Percentiles rank a stretch among this genome's conserved stretches.
These are phyloP conservation scores for Pseudocercospora fuligena DNA, from an alignment of 2,329 filamentous ascomycete species.

Conservation along the genomic window DNA sequence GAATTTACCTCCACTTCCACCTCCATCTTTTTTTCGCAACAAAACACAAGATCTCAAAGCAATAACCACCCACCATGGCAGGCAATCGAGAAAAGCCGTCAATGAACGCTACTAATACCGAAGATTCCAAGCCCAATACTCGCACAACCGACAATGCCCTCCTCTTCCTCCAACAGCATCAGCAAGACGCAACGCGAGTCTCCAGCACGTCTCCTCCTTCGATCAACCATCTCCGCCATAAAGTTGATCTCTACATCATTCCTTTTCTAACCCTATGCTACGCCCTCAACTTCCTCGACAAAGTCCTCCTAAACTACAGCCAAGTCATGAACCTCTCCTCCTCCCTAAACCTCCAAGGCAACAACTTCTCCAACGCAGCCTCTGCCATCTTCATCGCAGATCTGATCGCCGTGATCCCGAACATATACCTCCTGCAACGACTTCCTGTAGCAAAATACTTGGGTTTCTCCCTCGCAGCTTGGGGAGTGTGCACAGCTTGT, in stretches of 20 bases:
- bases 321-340: conserved; percentile 62
- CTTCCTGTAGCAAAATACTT: conserved; percentile 42
- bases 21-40: too few species aligned
- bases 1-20: too few species aligned
- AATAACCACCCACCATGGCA: too few species aligned
- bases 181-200: too few species aligned
- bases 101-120: too few species aligned
- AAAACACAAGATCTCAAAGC: too few species aligned
- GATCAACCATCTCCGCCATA: conserved; percentile 41
- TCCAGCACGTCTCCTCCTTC: too few species aligned
- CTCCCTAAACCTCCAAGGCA: conserved; percentile 51
- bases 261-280: conserved; percentile 66
- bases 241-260: conserved; percentile 63
- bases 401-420: conserved; percentile 49
- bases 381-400: conserved; percentile 57
- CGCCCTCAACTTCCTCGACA: conserved; percentile 67
- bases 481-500: conserved; percentile 4
- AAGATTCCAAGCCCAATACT: too few species aligned
- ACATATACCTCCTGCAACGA: conserved; percentile 48
- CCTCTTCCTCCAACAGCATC: too few species aligned
- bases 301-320: conserved; percentile 69
- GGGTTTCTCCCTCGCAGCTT: background rate
- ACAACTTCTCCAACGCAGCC: conserved; percentile 57
- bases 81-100: too few species aligned
- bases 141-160: too few species aligned